Percentiles rank a stretch among this genome's conserved stretches.
Conservation (phyloP, 2,329 filamentous ascomycete genomes). For the Alternaria panax region DNA sequence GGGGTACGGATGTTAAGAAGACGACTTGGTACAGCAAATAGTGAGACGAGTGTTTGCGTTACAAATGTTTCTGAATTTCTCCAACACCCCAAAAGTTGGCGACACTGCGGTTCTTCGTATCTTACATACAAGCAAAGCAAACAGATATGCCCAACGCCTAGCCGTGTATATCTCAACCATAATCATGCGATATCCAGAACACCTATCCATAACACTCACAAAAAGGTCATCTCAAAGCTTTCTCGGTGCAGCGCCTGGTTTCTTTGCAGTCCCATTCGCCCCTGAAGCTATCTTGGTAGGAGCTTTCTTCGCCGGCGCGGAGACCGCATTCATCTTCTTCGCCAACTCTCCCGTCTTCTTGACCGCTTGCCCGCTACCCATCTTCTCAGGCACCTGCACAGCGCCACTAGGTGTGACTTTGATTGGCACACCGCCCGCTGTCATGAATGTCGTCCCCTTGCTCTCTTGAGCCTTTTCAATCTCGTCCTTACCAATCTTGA, state of each 20-base stretch:
- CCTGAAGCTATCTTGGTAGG: neutral
- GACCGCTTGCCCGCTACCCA: neutral
- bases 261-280: slow-evolving; percentile 8
- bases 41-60: neutral
- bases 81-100: too few species aligned
- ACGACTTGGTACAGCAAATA: slow-evolving; percentile 24
- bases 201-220: neutral
- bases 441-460: slow-evolving; percentile 37
- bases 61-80: neutral
- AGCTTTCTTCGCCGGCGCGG: slow-evolving; percentile 4
- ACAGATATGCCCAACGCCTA: neutral
- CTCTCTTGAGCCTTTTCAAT: slow-evolving; percentile 43
- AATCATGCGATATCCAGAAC: neutral
- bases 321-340: neutral
- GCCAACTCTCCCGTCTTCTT: slow-evolving; percentile 7
- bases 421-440: slow-evolving; percentile 42
- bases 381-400: slow-evolving; percentile 30
- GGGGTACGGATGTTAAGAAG: slow-evolving; percentile 15
- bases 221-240: slow-evolving; percentile 7
- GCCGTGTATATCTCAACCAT: neutral
- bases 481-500: slow-evolving; percentile 44
- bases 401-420: slow-evolving; percentile 40
- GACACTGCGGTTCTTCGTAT: neutral
- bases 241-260: slow-evolving; percentile 1
- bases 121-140: neutral